Base-by-base conservation (phyloP, 495 filamentous ascomycete genomes). In the Lentithecium fluviatile region DNA sequence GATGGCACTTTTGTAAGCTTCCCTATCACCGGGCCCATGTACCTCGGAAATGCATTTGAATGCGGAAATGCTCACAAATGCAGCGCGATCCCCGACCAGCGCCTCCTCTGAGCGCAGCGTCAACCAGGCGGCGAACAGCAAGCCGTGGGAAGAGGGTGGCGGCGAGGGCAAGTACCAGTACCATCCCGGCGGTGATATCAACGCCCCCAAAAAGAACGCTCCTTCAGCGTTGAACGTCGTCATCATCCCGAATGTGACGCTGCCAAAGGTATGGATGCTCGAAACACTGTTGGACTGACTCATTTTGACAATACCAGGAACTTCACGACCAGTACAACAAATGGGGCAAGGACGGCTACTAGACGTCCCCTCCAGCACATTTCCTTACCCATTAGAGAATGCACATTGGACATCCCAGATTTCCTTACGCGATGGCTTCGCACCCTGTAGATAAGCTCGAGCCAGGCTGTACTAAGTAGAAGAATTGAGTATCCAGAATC, bases 301-400 rank as follows among this genome's bases (percentile, higher is more conserved):
- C 20, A 25, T 56, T 45, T 54, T 24, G 17, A 58, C 43, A 54
- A 17, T 64, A 52, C 36, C 59, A 96, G 94, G 78, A 83, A 49
- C 82, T 95, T 56, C 94, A 98, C 77, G 94, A 97, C 67, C 85
- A 85, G 74, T 97, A 85, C 82, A 98, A 98, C 85, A 98, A 98
- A 83, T 96, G 86, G 82, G 94, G 93, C 76, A 97, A 97, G 84
- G 94, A 97, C 51, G 76, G 65, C 43, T 76, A 67, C 58, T 74
- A 73, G 62, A 59, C 26, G 13, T 6, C 13, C 21, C 10, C 29
- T 2, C 19, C 19, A 23, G 4, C n/a, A 20, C 32, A 26, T 57
- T 52, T 45, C 40, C 25, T 62, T 29, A 21, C 26, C 29, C 29
- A 45, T 26, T 45, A 47, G 50, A 48, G 25, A 48, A 23, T 38